Conservation (phyloP, 2,329 filamentous ascomycete species). For the Hypoxylon sp. region DNA sequence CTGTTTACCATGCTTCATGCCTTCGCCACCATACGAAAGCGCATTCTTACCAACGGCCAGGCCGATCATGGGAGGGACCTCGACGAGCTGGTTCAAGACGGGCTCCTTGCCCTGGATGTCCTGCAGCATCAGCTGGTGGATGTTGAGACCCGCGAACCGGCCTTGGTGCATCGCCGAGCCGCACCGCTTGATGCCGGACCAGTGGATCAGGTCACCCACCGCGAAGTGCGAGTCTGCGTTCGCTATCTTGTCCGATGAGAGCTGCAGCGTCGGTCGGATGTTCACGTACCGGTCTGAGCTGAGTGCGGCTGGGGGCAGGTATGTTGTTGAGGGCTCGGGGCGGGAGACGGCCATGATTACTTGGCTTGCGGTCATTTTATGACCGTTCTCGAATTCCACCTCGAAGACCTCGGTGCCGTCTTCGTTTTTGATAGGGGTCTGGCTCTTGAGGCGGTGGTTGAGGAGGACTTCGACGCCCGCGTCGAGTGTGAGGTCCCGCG, state of each 20-base stretch:
- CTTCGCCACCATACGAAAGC: slow-evolving; percentile 71
- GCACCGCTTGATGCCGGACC: slow-evolving; percentile 85
- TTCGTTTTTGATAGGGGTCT: slow-evolving; percentile 60
- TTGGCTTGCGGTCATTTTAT: slow-evolving; percentile 70
- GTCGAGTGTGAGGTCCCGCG: slow-evolving; percentile 70
- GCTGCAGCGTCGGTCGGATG: slow-evolving; percentile 66
- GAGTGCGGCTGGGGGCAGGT: slow-evolving; percentile 70
- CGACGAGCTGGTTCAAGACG: slow-evolving; percentile 62
- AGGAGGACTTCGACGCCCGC: slow-evolving; percentile 75
- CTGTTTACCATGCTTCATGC: slow-evolving; percentile 72
- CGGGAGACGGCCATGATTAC: slow-evolving; percentile 79
- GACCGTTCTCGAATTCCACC: slow-evolving; percentile 71
- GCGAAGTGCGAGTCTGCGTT: slow-evolving; percentile 75
- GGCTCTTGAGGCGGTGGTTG: slow-evolving; percentile 67
- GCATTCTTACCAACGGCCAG: slow-evolving; percentile 79
- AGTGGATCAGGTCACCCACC: slow-evolving; percentile 76
- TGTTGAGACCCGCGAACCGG: slow-evolving; percentile 74
- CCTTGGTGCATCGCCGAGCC: slow-evolving; percentile 82
- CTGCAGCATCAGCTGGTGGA: slow-evolving; percentile 71
- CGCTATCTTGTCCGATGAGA: slow-evolving; percentile 59
- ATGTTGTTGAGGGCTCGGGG: slow-evolving; percentile 71
- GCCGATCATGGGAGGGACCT: slow-evolving; percentile 75
- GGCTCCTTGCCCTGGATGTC: slow-evolving; percentile 57
- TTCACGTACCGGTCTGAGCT: slow-evolving; percentile 75
- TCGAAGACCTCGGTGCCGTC: slow-evolving; percentile 60